Conservation (phyloP, 495 filamentous ascomycete species). For the Penicillium pulvis region DNA sequence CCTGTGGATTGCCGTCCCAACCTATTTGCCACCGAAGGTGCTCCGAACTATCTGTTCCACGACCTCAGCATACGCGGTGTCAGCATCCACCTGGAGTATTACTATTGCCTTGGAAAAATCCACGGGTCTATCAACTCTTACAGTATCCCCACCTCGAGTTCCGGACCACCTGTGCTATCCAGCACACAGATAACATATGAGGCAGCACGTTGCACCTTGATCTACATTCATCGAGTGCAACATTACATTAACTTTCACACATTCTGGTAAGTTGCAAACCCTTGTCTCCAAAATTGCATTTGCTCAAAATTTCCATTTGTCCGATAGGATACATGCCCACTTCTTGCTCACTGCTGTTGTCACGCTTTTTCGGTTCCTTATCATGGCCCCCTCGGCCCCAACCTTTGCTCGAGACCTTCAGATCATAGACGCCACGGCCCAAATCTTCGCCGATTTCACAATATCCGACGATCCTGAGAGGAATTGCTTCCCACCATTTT, state of each 20-base stretch:
- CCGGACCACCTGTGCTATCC: conserved; percentile 20
- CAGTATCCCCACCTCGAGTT: conserved; percentile 6
- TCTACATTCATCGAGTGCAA: conserved; percentile 25
- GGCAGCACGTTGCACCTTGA: conserved; percentile 26
- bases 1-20: conserved; percentile 25
- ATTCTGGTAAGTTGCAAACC: conserved; percentile 22
- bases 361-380: conserved; percentile 27
- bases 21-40: conserved; percentile 20
- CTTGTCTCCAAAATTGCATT: neutral
- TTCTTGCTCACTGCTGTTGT: conserved; percentile 26
- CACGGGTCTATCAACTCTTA: conserved; percentile 24
- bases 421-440: conserved; percentile 18
- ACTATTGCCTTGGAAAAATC: conserved; percentile 30
- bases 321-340: conserved; percentile 30
- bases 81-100: conserved; percentile 34
- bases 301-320: neutral
- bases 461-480: conserved; percentile 5
- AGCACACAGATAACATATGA: conserved; percentile 31
- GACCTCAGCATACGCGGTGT: conserved; percentile 35
- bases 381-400: conserved; percentile 14
- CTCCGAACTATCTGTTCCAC: conserved; percentile 29
- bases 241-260: conserved; percentile 28
- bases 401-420: conserved; percentile 21
- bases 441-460: conserved; percentile 12
- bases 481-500: conserved; percentile 25